These are phyloP conservation scores for Gyrodon lividus DNA, from an alignment of 768 basidiomycete species.

Conservation along the genomic window DNA sequence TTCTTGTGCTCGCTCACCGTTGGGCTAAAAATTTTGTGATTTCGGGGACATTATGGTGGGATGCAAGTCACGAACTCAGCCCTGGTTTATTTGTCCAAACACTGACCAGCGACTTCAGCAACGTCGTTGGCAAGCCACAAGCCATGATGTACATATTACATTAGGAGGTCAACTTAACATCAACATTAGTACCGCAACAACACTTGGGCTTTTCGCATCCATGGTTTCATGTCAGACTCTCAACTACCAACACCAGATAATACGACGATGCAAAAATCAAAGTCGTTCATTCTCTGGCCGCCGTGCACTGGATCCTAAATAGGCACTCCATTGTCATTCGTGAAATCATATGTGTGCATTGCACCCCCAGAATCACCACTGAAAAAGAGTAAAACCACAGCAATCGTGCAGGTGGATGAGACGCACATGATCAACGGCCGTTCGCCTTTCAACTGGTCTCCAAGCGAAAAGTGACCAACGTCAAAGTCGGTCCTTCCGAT, in stretches of 20 bases:
- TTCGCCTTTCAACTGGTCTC: slow-evolving; percentile 52
- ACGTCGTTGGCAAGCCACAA: background rate
- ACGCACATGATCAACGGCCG: slow-evolving; percentile 62
- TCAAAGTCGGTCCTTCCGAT: slow-evolving; percentile 57
- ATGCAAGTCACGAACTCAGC: slow-evolving; percentile 11
- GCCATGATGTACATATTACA: background rate
- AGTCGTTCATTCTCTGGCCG: background rate
- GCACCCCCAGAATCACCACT: slow-evolving; percentile 53
- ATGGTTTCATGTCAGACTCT: background rate
- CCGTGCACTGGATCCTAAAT: slow-evolving; percentile 9
- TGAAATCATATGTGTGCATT: slow-evolving; percentile 43
- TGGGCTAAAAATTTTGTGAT: slow-evolving; percentile 15
- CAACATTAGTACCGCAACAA: background rate
- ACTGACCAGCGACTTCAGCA: slow-evolving; percentile 7
- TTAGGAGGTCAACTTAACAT: background rate
- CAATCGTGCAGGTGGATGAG: slow-evolving; percentile 1
- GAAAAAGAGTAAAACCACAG: background rate
- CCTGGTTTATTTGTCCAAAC: slow-evolving; percentile 34
- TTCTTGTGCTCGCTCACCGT: slow-evolving; percentile 24
- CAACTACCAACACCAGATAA: background rate
- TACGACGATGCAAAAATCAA: slow-evolving; percentile 11
- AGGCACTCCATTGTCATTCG: slow-evolving; percentile 20
- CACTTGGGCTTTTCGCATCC: background rate
- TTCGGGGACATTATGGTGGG: slow-evolving; percentile 9
- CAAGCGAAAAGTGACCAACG: slow-evolving; percentile 57